Base-by-base conservation (phyloP, 164 flowering plant species). In the Liriodendron chinense region DNA sequence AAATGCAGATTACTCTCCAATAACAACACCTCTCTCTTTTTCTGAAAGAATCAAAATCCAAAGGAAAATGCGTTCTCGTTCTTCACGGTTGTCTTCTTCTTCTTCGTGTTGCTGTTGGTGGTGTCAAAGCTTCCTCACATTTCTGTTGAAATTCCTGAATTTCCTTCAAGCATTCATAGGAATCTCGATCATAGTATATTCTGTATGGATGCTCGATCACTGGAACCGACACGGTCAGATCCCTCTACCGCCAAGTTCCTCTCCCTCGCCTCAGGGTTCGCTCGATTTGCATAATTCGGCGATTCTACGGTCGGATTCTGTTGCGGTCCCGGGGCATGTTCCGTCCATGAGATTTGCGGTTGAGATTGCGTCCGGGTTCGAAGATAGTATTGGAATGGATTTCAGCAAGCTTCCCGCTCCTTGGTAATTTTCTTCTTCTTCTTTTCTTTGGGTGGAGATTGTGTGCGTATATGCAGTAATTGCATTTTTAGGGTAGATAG, bases 121-220 rank as follows among this genome's bases (percentile, higher is more conserved):
- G 47, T 90, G 90, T 74, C 90, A 85, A 64, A 65, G 84, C 25
- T 88, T 80, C 53, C 80, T 90, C 0, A 89, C 87, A 16, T 86
- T 82, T 80, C 59, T 83, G 47, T 87, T 91, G 61, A 92, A 90
- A 72, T 80, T 90, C 83, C 83, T 91, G 48, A 90, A 89, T 79
- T 92, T 87, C 67, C 82, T 92, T 22, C 94, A 92, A 72, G 80
- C 87, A 0, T 92, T 92, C 75, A 70, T 88, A 2, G 97, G 92
- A 13, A 72, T 92, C 0, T 86, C 88, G 9, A 90, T 92, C 28
- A 75, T 92, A 12, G 8, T 91, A 16, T 91, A 91, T 81, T 92
- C 94, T 18, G 71, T 77, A 61, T 92, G 88, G 85, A 86, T 89
- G 94, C 87, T 92, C 68, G 80, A 84, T 75, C 92, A 86, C 23